Percentiles rank a stretch among this genome's conserved stretches.
Evolutionary conservation across 805 yeast genomes (phyloP).

Genomic region (Naumovozyma baii): DNA sequence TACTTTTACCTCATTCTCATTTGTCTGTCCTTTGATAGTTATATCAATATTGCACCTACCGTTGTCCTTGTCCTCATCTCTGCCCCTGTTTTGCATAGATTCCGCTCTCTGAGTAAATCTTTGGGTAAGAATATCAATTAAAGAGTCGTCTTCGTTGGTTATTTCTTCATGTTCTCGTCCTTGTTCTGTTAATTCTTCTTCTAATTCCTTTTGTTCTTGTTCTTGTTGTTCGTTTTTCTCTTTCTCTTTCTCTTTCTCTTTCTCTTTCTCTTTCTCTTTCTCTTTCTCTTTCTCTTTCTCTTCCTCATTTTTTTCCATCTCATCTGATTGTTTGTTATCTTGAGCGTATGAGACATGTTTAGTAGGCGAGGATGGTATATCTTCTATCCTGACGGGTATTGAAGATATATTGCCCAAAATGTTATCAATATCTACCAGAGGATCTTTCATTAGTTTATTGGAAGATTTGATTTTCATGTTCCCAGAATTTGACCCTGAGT

Average conservation of each 20-base stretch:
- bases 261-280: background rate
- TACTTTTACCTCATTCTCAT: too few relatives aligned
- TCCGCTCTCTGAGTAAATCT: conserved; percentile 7
- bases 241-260: background rate
- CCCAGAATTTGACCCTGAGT: too few relatives aligned
- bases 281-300: background rate
- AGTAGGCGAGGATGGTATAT: conserved; percentile 24
- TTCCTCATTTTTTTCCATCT: conserved; percentile 4
- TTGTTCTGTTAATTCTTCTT: background rate
- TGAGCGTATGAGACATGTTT: background rate
- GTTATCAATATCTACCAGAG: conserved; percentile 25
- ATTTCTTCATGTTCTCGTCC: conserved; percentile 1
- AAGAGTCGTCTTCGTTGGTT: conserved; percentile 21
- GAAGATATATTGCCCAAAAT: conserved; percentile 16
- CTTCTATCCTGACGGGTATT: conserved; percentile 9
- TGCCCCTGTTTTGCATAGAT: too few relatives aligned
- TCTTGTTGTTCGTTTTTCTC: background rate
- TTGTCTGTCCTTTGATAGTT: too few relatives aligned
- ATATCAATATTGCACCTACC: too few relatives aligned
- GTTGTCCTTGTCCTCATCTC: background rate
- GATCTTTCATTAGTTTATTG: conserved; percentile 3
- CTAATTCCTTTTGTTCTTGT: too few relatives aligned
- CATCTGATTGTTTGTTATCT: too few relatives aligned
- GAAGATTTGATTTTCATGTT: too few relatives aligned
- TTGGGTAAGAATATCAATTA: conserved; percentile 22